phyloP scores from a whole-genome alignment of 2,329 filamentous ascomycete species.

The Monilinia fructigena region DNA sequence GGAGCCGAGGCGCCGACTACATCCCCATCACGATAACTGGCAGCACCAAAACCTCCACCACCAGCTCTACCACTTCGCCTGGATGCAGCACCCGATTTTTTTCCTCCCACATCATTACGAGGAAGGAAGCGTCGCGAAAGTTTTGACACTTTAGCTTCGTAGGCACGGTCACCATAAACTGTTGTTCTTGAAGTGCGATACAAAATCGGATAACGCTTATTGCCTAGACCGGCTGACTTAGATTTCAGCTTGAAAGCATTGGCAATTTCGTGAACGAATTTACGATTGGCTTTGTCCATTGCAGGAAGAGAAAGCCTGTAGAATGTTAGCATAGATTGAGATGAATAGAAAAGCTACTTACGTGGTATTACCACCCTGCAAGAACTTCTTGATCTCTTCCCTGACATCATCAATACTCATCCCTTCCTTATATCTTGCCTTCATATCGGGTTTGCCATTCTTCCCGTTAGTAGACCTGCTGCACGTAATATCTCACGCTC shows the following conservation, averaged over 20 bases:
- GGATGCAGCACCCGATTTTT: slow-evolving; percentile 35
- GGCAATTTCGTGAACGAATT: slow-evolving; percentile 76
- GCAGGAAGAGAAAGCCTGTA: slow-evolving; percentile 72
- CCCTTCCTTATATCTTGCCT: slow-evolving; percentile 69
- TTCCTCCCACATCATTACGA: slow-evolving; percentile 48
- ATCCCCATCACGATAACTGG: slow-evolving; percentile 77
- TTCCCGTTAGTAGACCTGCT: slow-evolving; percentile 63
- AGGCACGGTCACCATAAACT: slow-evolving; percentile 57
- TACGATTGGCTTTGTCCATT: slow-evolving; percentile 76
- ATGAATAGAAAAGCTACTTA: slow-evolving; percentile 44
- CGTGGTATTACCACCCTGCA: slow-evolving; percentile 62
- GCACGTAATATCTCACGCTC: slow-evolving; percentile 67
- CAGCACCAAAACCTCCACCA: slow-evolving; percentile 43
- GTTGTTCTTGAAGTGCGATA: slow-evolving; percentile 70
- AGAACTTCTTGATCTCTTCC: slow-evolving; percentile 69
- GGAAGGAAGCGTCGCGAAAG: slow-evolving; percentile 56
- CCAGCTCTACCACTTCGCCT: slow-evolving; percentile 40
- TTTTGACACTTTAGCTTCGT: slow-evolving; percentile 49
- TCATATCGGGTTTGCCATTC: slow-evolving; percentile 53
- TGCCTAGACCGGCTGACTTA: slow-evolving; percentile 74
- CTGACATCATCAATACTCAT: slow-evolving; percentile 70
- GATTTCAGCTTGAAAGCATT: slow-evolving; percentile 75
- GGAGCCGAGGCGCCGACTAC: slow-evolving; percentile 82
- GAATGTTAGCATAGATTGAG: slow-evolving; percentile 22
- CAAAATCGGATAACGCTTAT: slow-evolving; percentile 71